A percentile compares a stretch with the other conserved stretches of the same genome.
Evolutionary conservation across 352 stramenopile species (phyloP).

Genomic region (Phytophthora melonis): DNA sequence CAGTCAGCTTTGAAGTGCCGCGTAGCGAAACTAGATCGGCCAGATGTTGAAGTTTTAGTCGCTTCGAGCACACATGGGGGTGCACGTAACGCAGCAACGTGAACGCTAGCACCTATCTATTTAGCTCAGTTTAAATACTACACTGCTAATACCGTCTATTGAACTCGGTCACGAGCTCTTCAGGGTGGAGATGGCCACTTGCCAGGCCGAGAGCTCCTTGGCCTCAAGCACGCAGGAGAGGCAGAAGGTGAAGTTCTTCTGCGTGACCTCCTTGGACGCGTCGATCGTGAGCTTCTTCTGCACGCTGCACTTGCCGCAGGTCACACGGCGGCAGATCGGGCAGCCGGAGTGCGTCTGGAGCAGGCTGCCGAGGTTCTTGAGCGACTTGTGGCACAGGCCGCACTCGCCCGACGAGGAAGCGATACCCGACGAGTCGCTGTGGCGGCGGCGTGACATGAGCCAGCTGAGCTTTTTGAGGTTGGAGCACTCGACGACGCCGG

Average conservation of each 20-base stretch:
- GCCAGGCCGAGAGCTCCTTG: constrained; percentile 49
- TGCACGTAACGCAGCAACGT: not conserved
- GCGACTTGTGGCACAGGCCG: constrained; percentile 39
- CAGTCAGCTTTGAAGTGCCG: constrained; percentile 22
- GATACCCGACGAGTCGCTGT: constrained; percentile 32
- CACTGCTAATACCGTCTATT: not conserved
- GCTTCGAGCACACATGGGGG: not conserved
- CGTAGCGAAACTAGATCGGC: constrained; percentile 19
- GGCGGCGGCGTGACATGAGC: constrained; percentile 45
- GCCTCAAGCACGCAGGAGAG: constrained; percentile 59
- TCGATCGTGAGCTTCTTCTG: constrained; percentile 57
- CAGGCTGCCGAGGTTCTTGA: constrained; percentile 38
- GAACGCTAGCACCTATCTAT: not conserved
- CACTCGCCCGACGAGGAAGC: constrained; percentile 21
- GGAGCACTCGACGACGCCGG: constrained; percentile 50
- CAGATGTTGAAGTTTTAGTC: constrained; percentile 12
- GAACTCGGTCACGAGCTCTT: constrained; percentile 1
- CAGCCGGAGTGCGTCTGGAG: constrained; percentile 34
- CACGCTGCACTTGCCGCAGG: constrained; percentile 62
- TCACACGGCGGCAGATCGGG: constrained; percentile 41
- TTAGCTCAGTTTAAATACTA: constrained; percentile 30
- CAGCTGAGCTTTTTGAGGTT: constrained; percentile 75
- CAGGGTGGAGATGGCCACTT: constrained; percentile 45
- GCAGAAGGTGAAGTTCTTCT: constrained; percentile 69
- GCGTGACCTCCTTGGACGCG: constrained; percentile 46